Evolutionary conservation across 2,329 filamentous ascomycete genomes (phyloP), one percentile per base, ranked within the genome.

Genomic region (Phialemoniopsis sp.): DNA sequence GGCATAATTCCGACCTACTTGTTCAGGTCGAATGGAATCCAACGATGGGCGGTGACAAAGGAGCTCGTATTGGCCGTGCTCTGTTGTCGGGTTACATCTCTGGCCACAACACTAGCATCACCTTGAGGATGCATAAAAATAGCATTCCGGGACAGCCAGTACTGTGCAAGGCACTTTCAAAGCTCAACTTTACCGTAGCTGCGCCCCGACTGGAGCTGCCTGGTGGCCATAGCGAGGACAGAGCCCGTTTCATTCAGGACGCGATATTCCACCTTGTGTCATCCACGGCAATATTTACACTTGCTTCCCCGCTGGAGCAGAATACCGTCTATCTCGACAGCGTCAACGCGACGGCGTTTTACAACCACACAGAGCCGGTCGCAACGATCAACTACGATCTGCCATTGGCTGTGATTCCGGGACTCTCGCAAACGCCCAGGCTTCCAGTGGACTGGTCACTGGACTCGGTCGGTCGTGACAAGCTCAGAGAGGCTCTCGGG

Each of bases 31-130:
- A 76, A 1, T 97, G 89, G 88, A 78, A 87, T 47, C 90, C 90
- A 1, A 61, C 69, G 4, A 72, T 77, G 43, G 78, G 81, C 29
- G 88, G 87, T 9, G 51, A 70, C n/a, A 56, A 70, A 38, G 86
- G 80, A 3, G 71, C 70, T 32, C 59, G 68, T 19, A 72, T 82
- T 45, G 89, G 87, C 3, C 74, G 79, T 38, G 77, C 89, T 34
- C 67, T 96, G 15, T 63, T 97, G 9, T 95, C 89, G 3, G 80
- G 87, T 51, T 97, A 93, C 54, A 69, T 96, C 10, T 97, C 90
- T 4, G 89, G 89, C 8, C 82, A 76, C 58, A 96, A 97, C 63
- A 89, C 87, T 1, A 89, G 80, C 15, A 64, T 97, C 33, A 86
- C 82, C 0, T 62, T 95, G 9, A 78, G 79, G 55, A 76, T 84